These are phyloP conservation scores for Coemansia sp. DNA, from an alignment of 192 early-diverging fungal species.

Conservation along the genomic window DNA sequence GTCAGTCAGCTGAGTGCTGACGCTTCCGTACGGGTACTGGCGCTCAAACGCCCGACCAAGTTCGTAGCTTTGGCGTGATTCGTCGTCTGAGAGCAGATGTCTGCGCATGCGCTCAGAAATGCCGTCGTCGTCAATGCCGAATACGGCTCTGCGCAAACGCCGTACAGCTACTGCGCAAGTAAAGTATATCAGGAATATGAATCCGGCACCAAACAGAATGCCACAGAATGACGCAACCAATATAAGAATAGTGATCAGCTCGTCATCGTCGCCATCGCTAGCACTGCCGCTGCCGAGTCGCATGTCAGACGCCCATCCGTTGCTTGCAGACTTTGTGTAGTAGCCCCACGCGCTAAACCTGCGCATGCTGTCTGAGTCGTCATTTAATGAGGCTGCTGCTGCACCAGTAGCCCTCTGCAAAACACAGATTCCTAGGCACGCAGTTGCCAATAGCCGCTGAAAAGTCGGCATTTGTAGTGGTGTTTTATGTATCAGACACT, in stretches of 20 bases:
- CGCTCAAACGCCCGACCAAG: conserved; percentile 63
- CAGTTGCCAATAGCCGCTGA: neutral
- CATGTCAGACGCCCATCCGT: neutral
- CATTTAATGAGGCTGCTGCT: neutral
- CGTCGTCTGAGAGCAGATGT: conserved; percentile 51
- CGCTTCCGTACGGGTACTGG: conserved; percentile 67
- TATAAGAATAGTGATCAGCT: conserved; percentile 35
- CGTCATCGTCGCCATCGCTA: conserved; percentile 27
- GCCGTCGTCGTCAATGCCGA: conserved; percentile 45
- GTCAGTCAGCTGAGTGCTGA: conserved; percentile 72
- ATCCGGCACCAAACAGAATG: conserved; percentile 31
- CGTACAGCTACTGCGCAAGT: conserved; percentile 16
- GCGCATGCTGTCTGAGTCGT: neutral
- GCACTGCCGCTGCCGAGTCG: neutral
- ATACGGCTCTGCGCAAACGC: conserved; percentile 21
- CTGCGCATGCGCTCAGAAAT: conserved; percentile 44
- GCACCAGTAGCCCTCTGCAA: neutral
- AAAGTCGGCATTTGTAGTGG: neutral
- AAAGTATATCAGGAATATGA: conserved; percentile 29
- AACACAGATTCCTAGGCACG: neutral
- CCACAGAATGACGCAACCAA: conserved; percentile 36
- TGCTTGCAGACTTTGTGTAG: neutral
- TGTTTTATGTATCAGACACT: neutral
- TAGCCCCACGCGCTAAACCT: conserved; percentile 4
- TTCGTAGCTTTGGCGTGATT: conserved; percentile 55